These are phyloP conservation scores for Diplogelasinospora grovesii DNA, from an alignment of 495 filamentous ascomycete genomes.

Conservation along the genomic window DNA sequence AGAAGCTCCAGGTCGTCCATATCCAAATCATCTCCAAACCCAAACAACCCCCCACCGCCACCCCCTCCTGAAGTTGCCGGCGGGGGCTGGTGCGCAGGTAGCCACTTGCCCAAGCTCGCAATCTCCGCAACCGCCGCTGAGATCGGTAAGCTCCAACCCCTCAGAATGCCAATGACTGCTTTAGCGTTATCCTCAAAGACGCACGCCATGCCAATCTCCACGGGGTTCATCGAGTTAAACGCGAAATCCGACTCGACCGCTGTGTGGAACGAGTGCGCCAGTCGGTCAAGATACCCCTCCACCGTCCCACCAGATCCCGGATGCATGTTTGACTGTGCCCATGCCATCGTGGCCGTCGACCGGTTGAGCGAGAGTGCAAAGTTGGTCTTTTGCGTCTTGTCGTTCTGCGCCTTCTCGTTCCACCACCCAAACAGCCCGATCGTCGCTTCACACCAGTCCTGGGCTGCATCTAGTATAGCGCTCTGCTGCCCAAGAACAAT, in stretches of 20 bases:
- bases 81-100: slow-evolving; percentile 44
- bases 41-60: too few species aligned
- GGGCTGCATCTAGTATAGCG: slow-evolving; percentile 61
- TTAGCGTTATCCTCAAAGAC: slow-evolving; percentile 72
- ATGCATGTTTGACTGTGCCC: too few species aligned
- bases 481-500: slow-evolving; percentile 63
- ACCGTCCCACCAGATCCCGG: too few species aligned
- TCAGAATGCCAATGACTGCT: slow-evolving; percentile 63
- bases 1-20: slow-evolving; percentile 50
- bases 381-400: slow-evolving; percentile 9
- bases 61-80: too few species aligned
- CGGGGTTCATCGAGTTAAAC: slow-evolving; percentile 61
- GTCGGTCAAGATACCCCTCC: slow-evolving; percentile 41
- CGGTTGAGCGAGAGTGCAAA: slow-evolving; percentile 29
- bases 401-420: slow-evolving; percentile 62
- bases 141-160: slow-evolving; percentile 69
- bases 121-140: slow-evolving; percentile 74
- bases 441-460: slow-evolving; percentile 85
- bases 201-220: slow-evolving; percentile 74
- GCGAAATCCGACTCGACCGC: slow-evolving; percentile 49
- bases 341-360: slow-evolving; percentile 16
- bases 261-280: slow-evolving; percentile 42
- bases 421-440: slow-evolving; percentile 79
- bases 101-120: slow-evolving; percentile 67
- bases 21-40: slow-evolving; percentile 38